Evolutionary conservation across 2,329 filamentous ascomycete species (phyloP), one percentile per base, ranked within the genome.

Genomic region (Cercospora citrullina): DNA sequence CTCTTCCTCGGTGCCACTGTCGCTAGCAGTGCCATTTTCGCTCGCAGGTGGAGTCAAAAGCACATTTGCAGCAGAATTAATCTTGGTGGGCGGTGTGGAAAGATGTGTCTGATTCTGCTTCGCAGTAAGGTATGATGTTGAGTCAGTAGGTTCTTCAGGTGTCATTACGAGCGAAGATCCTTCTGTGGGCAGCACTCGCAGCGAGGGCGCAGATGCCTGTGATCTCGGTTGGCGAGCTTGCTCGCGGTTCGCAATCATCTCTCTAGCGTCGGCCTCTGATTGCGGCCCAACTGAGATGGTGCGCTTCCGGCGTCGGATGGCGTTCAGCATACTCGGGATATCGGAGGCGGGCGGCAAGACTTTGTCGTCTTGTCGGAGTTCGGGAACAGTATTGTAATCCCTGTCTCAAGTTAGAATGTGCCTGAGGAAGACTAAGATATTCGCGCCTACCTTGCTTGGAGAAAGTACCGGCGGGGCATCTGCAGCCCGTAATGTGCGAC

Each of bases 231-330:
- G 30, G 12, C 55, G 63, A 53, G 68, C 62, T 72, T 90, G 87
- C 73, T 97, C 93, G 21, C 94, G 89, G 77, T 97, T 97, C 5
- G 94, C 95, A 60, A 99, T 84, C 21, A 93, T 93, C 82, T 99
- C 95, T 80, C 97, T 97, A 26, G 93, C 95, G 81, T 99, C 95
- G 1, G 95, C 95, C 69, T 94, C 94, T 57, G 94, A 97, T 80
- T 98, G 95, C 1, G 95, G 95, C 0, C 95, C 95, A 63, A 98
- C 87, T 5, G 93, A 97, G 36, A 98, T 88, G 33, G 93, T 91
- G 62, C 95, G 87, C 69, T 90, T 90, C 68, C 93, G 87, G 0
- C 93, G 91, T 73, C 93, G 89, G 57, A 98, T 91, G 51, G 89
- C 93, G 68, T 89, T 90, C 26, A 97, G 85, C 76, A 97, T 88